Percentiles rank a stretch among this genome's conserved stretches.
Conservation (phyloP, 1,139 yeast species). For the Suhomyces choctaworum region DNA sequence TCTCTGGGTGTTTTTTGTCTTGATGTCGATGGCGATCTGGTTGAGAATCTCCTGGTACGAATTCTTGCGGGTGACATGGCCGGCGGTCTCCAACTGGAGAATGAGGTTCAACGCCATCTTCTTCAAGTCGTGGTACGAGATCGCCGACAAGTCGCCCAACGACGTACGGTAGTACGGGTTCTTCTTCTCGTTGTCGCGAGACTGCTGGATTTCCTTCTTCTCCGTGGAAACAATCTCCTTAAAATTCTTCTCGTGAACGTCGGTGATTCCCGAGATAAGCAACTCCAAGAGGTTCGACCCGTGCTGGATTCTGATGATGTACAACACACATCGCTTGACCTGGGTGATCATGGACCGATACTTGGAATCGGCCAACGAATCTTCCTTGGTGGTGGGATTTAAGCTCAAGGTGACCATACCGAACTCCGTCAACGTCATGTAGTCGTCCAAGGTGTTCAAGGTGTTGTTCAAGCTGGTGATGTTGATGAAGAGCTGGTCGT, state of each 20-base stretch:
- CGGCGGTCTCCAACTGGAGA: constrained; percentile 71
- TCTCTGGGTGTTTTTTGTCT: constrained; percentile 73
- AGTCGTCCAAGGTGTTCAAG: constrained; percentile 40
- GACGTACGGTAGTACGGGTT: constrained; percentile 43
- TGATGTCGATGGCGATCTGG: constrained; percentile 82
- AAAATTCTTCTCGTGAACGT: constrained; percentile 66
- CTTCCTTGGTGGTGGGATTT: constrained; percentile 54
- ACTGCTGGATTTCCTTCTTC: constrained; percentile 26
- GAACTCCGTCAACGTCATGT: constrained; percentile 42
- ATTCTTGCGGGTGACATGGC: constrained; percentile 63
- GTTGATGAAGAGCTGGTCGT: constrained; percentile 58
- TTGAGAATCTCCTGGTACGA: constrained; percentile 79
- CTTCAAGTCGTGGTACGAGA: constrained; percentile 76
- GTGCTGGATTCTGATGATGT: constrained; percentile 79
- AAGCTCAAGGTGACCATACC: constrained; percentile 42
- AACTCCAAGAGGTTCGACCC: constrained; percentile 73
- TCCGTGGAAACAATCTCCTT: constrained; percentile 56
- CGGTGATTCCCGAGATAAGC: constrained; percentile 68
- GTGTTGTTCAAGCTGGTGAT: constrained; percentile 36
- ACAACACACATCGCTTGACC: constrained; percentile 77
- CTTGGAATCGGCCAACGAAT: constrained; percentile 45
- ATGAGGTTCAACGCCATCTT: constrained; percentile 73
- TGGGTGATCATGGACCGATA: constrained; percentile 65
- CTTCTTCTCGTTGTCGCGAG: constrained; percentile 25
- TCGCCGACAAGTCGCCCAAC: constrained; percentile 53